phyloP scores from a whole-genome alignment of 2,329 filamentous ascomycete species.

The Leptographium wingfieldii region DNA sequence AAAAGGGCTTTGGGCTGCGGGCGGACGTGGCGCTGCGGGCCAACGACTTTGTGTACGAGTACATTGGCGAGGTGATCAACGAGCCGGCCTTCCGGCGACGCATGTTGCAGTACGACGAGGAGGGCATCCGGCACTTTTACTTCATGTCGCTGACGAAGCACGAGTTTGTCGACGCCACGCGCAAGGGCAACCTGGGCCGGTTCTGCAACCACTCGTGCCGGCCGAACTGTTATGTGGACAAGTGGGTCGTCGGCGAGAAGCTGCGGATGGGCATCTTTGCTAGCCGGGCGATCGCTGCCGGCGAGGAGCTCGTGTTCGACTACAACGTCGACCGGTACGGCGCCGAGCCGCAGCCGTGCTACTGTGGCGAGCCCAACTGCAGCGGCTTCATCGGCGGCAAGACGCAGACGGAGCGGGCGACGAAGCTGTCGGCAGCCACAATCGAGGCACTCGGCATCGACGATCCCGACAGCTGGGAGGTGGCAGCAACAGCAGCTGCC shows the following conservation, averaged over 20 bases:
- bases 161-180: slow-evolving; percentile 96
- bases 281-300: slow-evolving; percentile 67
- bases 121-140: slow-evolving; percentile 98
- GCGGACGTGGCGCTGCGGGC: slow-evolving; percentile 63
- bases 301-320: slow-evolving; percentile 96
- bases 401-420: slow-evolving; percentile 91
- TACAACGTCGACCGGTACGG: slow-evolving; percentile 99
- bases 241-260: slow-evolving; percentile 97
- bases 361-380: slow-evolving; percentile 89
- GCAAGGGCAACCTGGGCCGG: slow-evolving; percentile 86
- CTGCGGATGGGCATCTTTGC: slow-evolving; percentile 98
- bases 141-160: slow-evolving; percentile 98
- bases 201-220: slow-evolving; percentile 99
- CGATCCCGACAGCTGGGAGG: slow-evolving; percentile 79
- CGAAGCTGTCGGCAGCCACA: slow-evolving; percentile 76
- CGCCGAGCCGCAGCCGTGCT: slow-evolving; percentile 91
- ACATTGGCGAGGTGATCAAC: slow-evolving; percentile 96
- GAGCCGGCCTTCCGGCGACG: slow-evolving; percentile 79
- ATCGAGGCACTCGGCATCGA: slow-evolving; percentile 96
- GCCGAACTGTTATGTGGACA: slow-evolving; percentile 97
- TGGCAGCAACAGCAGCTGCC: slow-evolving; percentile 26
- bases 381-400: slow-evolving; percentile 95
- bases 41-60: slow-evolving; percentile 94
- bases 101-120: slow-evolving; percentile 86
- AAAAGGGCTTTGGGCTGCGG: slow-evolving; percentile 90